These are phyloP conservation scores for Rhodotorula glutinis DNA, from an alignment of 1,284 basidiomycete species.

Conservation along the genomic window DNA sequence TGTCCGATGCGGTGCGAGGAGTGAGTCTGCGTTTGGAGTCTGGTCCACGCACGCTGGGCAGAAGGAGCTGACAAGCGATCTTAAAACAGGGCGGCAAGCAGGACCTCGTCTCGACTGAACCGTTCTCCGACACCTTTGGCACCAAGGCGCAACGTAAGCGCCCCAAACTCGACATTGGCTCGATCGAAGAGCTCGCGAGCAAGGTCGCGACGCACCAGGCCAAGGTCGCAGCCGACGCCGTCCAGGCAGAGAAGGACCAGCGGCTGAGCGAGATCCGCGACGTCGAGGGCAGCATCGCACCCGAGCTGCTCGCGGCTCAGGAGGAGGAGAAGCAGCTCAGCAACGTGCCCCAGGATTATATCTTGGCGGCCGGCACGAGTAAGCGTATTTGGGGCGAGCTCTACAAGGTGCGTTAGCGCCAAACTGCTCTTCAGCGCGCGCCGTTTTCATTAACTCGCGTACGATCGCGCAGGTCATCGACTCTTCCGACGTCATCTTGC, in stretches of 20 bases:
- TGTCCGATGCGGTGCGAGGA: slow-evolving; percentile 59
- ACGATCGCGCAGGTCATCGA: slow-evolving; percentile 88
- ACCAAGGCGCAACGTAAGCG: slow-evolving; percentile 88
- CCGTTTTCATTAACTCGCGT: too few species aligned
- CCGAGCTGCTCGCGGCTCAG: slow-evolving; percentile 33
- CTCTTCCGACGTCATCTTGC: slow-evolving; percentile 93
- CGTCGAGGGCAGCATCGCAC: slow-evolving; percentile 39
- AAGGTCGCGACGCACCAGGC: slow-evolving; percentile 33
- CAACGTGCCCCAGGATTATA: slow-evolving; percentile 45
- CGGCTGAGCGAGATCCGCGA: slow-evolving; percentile 35
- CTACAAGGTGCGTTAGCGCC: slow-evolving; percentile 66
- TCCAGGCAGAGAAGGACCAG: slow-evolving; percentile 35
- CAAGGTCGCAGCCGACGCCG: slow-evolving; percentile 24
- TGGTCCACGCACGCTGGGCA: too few species aligned
- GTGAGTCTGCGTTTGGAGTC: too few species aligned
- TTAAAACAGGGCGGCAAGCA: slow-evolving; percentile 35
- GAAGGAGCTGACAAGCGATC: background rate
- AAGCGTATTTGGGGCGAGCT: slow-evolving; percentile 94
- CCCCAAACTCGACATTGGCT: slow-evolving; percentile 75
- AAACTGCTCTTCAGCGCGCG: too few species aligned
- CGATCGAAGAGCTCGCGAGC: slow-evolving; percentile 77
- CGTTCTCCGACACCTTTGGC: slow-evolving; percentile 87
- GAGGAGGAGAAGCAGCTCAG: slow-evolving; percentile 36
- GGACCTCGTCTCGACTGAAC: slow-evolving; percentile 87
- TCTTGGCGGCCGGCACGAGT: slow-evolving; percentile 65